These are phyloP conservation scores for Globisporangium barbulae DNA, from an alignment of 352 stramenopile species.

Conservation along the genomic window DNA sequence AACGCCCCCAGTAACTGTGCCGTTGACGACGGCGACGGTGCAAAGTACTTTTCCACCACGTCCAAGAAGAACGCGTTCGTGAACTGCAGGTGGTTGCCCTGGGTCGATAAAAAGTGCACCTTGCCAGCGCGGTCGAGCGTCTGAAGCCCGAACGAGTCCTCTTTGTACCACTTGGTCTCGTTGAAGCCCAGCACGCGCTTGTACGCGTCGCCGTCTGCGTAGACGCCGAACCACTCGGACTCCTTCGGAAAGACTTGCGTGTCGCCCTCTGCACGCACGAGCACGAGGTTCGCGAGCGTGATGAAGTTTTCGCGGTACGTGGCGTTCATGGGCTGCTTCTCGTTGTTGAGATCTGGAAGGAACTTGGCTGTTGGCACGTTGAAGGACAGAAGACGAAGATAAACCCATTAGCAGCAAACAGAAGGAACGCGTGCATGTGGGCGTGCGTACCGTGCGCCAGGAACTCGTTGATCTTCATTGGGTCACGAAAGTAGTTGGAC, in stretches of 20 bases:
- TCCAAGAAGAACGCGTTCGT: slow-evolving; percentile 73
- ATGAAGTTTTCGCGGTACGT: slow-evolving; percentile 90
- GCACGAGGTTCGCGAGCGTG: slow-evolving; percentile 83
- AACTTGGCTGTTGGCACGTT: slow-evolving; percentile 46
- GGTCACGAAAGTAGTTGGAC: slow-evolving; percentile 93
- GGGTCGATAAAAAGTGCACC: slow-evolving; percentile 87
- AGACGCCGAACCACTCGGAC: slow-evolving; percentile 86
- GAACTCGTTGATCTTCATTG: slow-evolving; percentile 66
- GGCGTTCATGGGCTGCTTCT: slow-evolving; percentile 65
- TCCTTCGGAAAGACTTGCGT: slow-evolving; percentile 89
- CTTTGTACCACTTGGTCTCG: slow-evolving; percentile 90
- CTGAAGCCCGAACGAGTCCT: slow-evolving; percentile 90
- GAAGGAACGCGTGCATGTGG: not conserved
- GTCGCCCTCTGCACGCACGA: slow-evolving; percentile 88
- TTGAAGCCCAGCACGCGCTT: slow-evolving; percentile 82
- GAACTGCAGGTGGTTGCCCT: slow-evolving; percentile 92
- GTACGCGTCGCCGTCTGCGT: slow-evolving; percentile 70
- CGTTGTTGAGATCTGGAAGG: slow-evolving; percentile 90
- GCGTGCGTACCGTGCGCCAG: slow-evolving; percentile 47
- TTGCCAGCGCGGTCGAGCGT: slow-evolving; percentile 86
- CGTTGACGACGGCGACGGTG: not conserved
- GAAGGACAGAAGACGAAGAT: not conserved
- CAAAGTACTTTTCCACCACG: slow-evolving; percentile 84
- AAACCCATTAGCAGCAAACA: not conserved
- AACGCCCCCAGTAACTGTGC: not conserved